These are phyloP conservation scores for Phytophthora parvispora DNA, from an alignment of 352 stramenopile genomes.

Conservation along the genomic window DNA sequence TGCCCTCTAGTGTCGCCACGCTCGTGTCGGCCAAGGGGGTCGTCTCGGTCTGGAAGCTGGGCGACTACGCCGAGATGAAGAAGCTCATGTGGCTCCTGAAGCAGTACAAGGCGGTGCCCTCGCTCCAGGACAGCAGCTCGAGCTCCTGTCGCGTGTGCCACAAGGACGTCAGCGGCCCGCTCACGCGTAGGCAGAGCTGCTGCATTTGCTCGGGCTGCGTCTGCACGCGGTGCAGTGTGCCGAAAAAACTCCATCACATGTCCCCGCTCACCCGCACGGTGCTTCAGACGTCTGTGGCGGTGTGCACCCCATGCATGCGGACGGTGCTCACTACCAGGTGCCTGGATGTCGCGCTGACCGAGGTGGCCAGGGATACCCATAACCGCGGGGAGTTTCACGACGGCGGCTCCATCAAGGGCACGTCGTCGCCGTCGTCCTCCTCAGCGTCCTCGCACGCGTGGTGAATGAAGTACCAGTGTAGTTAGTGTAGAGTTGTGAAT, in stretches of 20 bases:
- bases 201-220: constrained; percentile 33
- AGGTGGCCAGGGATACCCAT: constrained; percentile 9
- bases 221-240: constrained; percentile 34
- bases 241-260: constrained; percentile 41
- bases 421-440: constrained; percentile 23
- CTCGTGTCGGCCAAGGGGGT: constrained; percentile 40
- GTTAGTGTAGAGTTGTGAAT: constrained; percentile 9
- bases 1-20: constrained; percentile 38
- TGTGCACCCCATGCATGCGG: constrained; percentile 42
- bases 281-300: constrained; percentile 26
- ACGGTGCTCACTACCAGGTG: constrained; percentile 30
- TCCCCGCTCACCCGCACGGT: constrained; percentile 37
- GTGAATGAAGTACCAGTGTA: constrained; percentile 1
- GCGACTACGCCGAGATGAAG: constrained; percentile 47
- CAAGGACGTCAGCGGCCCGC: constrained; percentile 23
- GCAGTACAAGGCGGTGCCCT: constrained; percentile 18
- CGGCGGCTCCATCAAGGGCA: constrained; percentile 25
- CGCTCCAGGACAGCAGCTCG: constrained; percentile 7
- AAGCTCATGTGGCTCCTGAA: constrained; percentile 41
- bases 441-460: constrained; percentile 17
- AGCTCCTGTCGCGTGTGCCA: constrained; percentile 34
- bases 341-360: constrained; percentile 24
- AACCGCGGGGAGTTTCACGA: constrained; percentile 6
- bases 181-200: constrained; percentile 24
- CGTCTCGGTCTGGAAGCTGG: constrained; percentile 46